These are phyloP conservation scores for Somion occarium DNA, from an alignment of 1,284 basidiomycete species.

Conservation along the genomic window DNA sequence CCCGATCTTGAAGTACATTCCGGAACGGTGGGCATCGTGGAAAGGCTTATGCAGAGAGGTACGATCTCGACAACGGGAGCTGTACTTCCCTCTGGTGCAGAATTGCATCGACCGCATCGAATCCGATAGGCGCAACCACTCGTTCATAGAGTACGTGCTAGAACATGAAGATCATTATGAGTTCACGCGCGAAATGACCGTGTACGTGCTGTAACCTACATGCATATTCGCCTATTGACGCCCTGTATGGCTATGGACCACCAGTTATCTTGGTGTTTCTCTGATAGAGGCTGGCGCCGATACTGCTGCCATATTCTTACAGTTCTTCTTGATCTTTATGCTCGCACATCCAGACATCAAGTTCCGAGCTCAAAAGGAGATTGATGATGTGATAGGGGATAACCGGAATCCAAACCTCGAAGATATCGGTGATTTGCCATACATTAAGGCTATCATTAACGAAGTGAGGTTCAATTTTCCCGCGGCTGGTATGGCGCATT, in stretches of 20 bases:
- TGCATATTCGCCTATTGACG: not conserved
- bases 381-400: constrained; percentile 31
- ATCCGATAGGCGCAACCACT: constrained; percentile 9
- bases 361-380: constrained; percentile 27
- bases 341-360: constrained; percentile 28
- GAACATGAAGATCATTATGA: not conserved
- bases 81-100: constrained; percentile 20
- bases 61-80: constrained; percentile 18
- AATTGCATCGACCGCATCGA: constrained; percentile 6
- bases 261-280: not conserved
- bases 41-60: constrained; percentile 22
- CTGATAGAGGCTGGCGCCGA: constrained; percentile 22
- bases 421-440: constrained; percentile 29
- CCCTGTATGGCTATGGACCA: not conserved
- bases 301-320: constrained; percentile 22
- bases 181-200: not conserved
- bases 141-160: constrained; percentile 11
- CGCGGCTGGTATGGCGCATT: too few relatives aligned
- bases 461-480: constrained; percentile 27
- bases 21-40: constrained; percentile 30
- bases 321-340: constrained; percentile 21
- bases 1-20: constrained; percentile 30
- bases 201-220: not conserved
- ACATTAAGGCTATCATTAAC: constrained; percentile 31
- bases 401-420: constrained; percentile 27